Percentiles rank a stretch among this genome's conserved stretches.
phyloP scores from a whole-genome alignment of 78 protist genomes.

The Guillardia theta region DNA sequence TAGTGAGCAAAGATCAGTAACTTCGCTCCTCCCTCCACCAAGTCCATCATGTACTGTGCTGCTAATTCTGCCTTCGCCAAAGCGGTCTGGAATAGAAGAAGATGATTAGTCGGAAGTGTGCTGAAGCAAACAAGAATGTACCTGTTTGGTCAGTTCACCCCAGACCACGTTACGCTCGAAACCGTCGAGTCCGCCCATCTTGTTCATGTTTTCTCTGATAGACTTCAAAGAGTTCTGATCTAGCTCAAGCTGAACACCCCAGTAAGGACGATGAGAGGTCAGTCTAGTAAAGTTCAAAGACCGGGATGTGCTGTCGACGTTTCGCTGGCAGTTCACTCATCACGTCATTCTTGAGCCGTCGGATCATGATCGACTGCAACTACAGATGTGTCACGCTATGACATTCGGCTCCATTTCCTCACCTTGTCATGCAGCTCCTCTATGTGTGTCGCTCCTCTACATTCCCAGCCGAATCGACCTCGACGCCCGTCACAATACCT shows the following conservation, averaged over 20 bases:
- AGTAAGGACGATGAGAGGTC: no score
- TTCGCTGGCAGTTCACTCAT: constrained; percentile 39
- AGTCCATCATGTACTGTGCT: constrained; percentile 26
- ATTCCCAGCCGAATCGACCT: background rate
- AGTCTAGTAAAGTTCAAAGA: no score
- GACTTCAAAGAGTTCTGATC: no score
- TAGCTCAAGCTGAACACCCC: no score
- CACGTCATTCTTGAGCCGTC: constrained; percentile 48
- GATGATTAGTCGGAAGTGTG: no score
- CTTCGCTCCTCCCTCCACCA: constrained; percentile 13
- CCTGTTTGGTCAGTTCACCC: background rate
- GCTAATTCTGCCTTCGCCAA: background rate
- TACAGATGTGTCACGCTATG: background rate
- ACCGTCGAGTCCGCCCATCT: no score
- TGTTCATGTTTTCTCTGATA: no score
- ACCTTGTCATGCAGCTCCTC: constrained; percentile 32
- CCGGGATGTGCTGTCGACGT: background rate
- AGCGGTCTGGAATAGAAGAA: background rate
- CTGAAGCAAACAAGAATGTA: no score
- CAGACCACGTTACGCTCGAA: background rate
- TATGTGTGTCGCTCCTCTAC: constrained; percentile 35
- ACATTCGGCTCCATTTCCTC: no score
- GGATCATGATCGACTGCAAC: background rate
- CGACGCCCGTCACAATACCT: constrained; percentile 37
- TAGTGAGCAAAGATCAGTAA: constrained; percentile 42